These are phyloP conservation scores for Tetrahymena borealis DNA, from an alignment of 73 alveolate genomes.

Conservation along the genomic window DNA sequence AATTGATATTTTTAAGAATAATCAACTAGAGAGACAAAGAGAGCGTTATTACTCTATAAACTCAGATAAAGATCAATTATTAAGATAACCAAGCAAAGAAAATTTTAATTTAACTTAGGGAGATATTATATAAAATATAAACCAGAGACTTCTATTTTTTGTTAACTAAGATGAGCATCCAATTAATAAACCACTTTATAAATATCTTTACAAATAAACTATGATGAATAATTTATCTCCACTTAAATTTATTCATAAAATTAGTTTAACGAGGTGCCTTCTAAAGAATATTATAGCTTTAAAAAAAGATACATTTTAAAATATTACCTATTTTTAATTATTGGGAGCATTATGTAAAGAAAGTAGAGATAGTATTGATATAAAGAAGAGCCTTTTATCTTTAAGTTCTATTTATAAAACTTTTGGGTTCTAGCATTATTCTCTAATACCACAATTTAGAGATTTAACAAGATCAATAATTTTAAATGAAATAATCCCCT, in stretches of 20 bases:
- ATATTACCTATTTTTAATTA: too few relatives aligned
- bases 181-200: neutral
- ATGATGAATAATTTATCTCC: neutral
- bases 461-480: neutral
- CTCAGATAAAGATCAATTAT: too few relatives aligned
- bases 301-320: too few relatives aligned
- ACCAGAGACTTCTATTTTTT: neutral
- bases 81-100: too few relatives aligned
- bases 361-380: neutral
- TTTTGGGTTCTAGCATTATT: neutral
- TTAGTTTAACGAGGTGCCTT: neutral
- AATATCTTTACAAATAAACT: neutral
- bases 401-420: neutral
- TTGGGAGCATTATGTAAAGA: too few relatives aligned
- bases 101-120: too few relatives aligned
- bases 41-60: too few relatives aligned
- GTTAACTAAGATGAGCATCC: neutral
- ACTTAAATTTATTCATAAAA: neutral
- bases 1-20: too few relatives aligned
- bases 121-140: neutral
- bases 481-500: neutral
- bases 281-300: neutral
- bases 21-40: too few relatives aligned
- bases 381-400: neutral
- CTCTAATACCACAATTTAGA: neutral